Evolutionary conservation across 2,329 filamentous ascomycete genomes (phyloP).

Genomic region (Scortechinia acanthostroma): DNA sequence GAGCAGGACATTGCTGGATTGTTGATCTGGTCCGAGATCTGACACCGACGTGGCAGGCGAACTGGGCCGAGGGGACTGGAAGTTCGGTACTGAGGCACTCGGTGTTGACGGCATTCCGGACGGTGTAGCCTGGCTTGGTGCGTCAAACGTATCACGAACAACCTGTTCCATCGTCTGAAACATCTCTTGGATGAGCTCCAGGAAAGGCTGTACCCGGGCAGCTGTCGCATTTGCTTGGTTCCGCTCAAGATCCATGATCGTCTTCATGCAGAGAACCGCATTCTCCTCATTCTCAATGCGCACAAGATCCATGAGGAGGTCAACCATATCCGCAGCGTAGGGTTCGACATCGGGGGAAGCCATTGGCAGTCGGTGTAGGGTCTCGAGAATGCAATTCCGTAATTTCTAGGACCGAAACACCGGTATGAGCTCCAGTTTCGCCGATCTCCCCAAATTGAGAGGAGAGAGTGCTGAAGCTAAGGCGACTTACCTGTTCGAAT

Average conservation of each 20-base stretch:
- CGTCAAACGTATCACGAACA: constrained; percentile 91
- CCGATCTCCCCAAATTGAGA: too few species aligned
- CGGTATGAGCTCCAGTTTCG: too few species aligned
- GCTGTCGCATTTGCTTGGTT: constrained; percentile 78
- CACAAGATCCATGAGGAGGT: constrained; percentile 82
- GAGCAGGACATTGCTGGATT: constrained; percentile 73
- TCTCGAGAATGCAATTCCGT: constrained; percentile 87
- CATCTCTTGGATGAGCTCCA: constrained; percentile 87
- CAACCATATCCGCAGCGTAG: constrained; percentile 81
- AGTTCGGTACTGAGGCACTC: constrained; percentile 59
- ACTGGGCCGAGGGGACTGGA: constrained; percentile 80
- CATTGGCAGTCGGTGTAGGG: constrained; percentile 73
- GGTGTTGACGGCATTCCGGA: constrained; percentile 59
- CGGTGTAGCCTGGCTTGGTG: constrained; percentile 49
- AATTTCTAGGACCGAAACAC: constrained; percentile 65
- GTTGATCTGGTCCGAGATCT: constrained; percentile 74
- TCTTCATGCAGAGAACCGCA: constrained; percentile 96
- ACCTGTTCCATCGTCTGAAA: constrained; percentile 92
- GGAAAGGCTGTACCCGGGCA: constrained; percentile 78
- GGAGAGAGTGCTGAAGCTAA: too few species aligned
- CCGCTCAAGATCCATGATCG: constrained; percentile 90
- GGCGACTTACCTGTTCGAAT: background rate
- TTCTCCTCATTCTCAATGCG: constrained; percentile 96
- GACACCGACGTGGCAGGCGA: constrained; percentile 79
- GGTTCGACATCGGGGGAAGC: constrained; percentile 74